Percentiles rank a stretch among this genome's conserved stretches.
phyloP scores from a whole-genome alignment of 1,284 basidiomycete genomes.

The Cutaneotrichosporon sp. region DNA sequence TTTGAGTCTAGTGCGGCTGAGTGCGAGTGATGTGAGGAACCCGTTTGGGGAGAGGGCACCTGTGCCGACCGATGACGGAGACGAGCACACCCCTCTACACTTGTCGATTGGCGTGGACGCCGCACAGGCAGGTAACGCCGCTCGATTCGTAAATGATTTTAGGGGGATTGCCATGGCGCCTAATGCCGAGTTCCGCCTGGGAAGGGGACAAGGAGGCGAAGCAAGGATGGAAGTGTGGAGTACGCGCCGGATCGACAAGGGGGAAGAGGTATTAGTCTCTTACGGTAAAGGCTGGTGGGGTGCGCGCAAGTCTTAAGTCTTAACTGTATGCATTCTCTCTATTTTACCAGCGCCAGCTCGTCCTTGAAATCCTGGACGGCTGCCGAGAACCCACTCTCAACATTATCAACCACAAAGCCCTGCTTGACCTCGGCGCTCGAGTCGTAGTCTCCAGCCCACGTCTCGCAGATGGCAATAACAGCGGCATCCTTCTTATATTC shows the following conservation, averaged over 20 bases:
- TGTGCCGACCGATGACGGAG: too few species aligned
- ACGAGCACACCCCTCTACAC: constrained; percentile 17
- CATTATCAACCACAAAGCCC: constrained; percentile 51
- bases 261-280: constrained; percentile 80
- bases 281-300: constrained; percentile 94
- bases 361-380: constrained; percentile 53
- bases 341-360: constrained; percentile 26
- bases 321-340: neutral
- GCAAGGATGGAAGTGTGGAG: constrained; percentile 74
- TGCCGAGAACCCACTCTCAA: constrained; percentile 44
- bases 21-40: constrained; percentile 34
- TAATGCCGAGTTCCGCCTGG: constrained; percentile 71
- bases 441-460: constrained; percentile 53
- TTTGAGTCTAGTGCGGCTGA: constrained; percentile 66
- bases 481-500: constrained; percentile 49
- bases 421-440: constrained; percentile 34
- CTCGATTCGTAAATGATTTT: constrained; percentile 83
- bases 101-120: constrained; percentile 65
- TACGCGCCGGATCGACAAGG: constrained; percentile 65
- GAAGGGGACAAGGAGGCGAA: constrained; percentile 61
- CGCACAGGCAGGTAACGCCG: constrained; percentile 72
- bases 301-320: constrained; percentile 31
- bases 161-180: constrained; percentile 66
- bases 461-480: constrained; percentile 50
- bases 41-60: constrained; percentile 23